A percentile compares a stretch with the other conserved stretches of the same genome.
Conservation (phyloP, 257 asterid genomes). For the Solanum sejunctum region DNA sequence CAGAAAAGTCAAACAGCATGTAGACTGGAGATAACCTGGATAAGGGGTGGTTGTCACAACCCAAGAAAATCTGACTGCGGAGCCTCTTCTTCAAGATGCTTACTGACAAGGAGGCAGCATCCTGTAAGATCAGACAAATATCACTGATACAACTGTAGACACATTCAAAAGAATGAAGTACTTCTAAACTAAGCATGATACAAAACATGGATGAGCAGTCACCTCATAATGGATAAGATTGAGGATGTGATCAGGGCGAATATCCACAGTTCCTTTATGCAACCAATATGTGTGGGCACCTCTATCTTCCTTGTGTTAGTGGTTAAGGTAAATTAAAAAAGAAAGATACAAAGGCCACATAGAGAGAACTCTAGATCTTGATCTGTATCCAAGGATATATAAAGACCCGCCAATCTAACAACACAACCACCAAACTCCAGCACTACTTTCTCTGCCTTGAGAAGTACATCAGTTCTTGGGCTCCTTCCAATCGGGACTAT, state of each 20-base stretch:
- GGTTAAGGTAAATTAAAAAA: conserved; percentile 37
- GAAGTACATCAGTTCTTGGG: conserved; percentile 81
- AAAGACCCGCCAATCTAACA: conserved; percentile 93
- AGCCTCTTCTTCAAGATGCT: conserved; percentile 58
- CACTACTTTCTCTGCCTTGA: conserved; percentile 66
- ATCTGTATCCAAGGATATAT: conserved; percentile 62
- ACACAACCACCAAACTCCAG: conserved; percentile 83
- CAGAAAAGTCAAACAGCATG: not conserved
- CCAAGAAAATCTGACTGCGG: conserved; percentile 53
- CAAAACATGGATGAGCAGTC: not conserved
- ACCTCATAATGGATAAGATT: conserved; percentile 96
- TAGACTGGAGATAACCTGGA: conserved; percentile 40
- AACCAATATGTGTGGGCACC: conserved; percentile 87
- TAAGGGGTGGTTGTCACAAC: conserved; percentile 82
- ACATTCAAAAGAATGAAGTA: not conserved
- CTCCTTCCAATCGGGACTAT: conserved; percentile 78
- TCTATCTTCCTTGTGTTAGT: conserved; percentile 61
- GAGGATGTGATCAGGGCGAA: conserved; percentile 89
- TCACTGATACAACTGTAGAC: not conserved
- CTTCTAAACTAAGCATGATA: not conserved
- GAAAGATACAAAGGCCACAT: not conserved
- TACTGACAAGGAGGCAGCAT: conserved; percentile 79
- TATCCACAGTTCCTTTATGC: conserved; percentile 57
- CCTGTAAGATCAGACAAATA: conserved; percentile 22
- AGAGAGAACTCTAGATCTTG: not conserved